A percentile compares a stretch with the other conserved stretches of the same genome.
Evolutionary conservation across 257 asterid species (phyloP).

Genomic region (Solanum tacnaense): DNA sequence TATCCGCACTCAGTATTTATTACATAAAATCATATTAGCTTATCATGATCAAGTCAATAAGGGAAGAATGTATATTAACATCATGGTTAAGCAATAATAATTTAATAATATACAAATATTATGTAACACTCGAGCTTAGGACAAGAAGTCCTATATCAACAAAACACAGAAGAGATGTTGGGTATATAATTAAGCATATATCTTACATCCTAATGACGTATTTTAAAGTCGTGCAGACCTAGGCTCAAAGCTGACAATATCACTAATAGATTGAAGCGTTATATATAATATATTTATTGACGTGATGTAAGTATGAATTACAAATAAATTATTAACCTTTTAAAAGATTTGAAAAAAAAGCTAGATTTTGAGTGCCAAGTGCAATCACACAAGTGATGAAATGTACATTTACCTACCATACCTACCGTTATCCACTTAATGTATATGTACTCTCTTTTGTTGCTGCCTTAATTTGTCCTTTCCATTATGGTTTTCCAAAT

Average conservation of each 20-base stretch:
- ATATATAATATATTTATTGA: not conserved
- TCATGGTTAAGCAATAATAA: not conserved
- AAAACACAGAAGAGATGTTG: fast-evolving
- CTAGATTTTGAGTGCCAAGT: not conserved
- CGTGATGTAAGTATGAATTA: not conserved
- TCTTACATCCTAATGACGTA: no score
- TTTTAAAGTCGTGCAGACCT: not conserved
- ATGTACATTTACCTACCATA: not conserved
- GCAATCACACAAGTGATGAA: not conserved
- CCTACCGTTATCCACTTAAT: not conserved
- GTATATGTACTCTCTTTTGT: not conserved
- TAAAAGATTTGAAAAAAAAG: not conserved
- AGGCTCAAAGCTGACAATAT: no score
- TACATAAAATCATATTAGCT: not conserved
- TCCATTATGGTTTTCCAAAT: not conserved
- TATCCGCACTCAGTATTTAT: not conserved
- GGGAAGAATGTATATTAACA: not conserved
- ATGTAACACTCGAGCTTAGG: not conserved
- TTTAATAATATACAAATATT: not conserved
- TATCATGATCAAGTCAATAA: not conserved
- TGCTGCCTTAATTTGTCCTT: not conserved
- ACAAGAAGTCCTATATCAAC: fast-evolving
- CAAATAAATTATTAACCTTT: not conserved
- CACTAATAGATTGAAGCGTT: fast-evolving
- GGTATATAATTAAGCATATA: no score